Conservation (phyloP, 2,329 filamentous ascomycete genomes). For the Graphium sp. region DNA sequence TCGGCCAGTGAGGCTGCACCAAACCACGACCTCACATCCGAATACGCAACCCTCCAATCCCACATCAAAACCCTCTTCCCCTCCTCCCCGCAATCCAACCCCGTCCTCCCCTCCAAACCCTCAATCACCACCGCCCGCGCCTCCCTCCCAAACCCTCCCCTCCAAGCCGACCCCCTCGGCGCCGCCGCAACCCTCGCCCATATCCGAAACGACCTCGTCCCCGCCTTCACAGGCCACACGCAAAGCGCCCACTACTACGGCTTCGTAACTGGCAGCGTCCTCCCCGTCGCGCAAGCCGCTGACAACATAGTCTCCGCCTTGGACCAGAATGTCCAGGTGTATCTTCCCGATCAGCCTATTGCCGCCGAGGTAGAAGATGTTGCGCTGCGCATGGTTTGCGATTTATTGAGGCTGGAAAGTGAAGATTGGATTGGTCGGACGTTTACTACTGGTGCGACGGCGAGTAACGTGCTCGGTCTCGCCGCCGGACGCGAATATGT, state of each 20-base stretch:
- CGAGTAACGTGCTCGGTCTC: conserved; percentile 67
- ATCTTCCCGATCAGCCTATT: conserved; percentile 60
- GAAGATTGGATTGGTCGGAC: conserved; percentile 40
- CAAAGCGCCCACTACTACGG: conserved; percentile 62
- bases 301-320: conserved; percentile 69
- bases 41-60: too few relatives aligned
- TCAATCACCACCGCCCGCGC: conserved; percentile 3
- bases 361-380: conserved; percentile 61
- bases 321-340: conserved; percentile 75
- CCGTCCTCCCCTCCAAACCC: not conserved
- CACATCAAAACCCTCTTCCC: too few relatives aligned
- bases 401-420: conserved; percentile 44
- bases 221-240: conserved; percentile 49
- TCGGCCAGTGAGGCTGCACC: too few relatives aligned
- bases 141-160: too few relatives aligned
- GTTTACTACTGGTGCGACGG: conserved; percentile 49
- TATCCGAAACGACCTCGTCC: conserved; percentile 26
- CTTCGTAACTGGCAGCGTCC: conserved; percentile 71
- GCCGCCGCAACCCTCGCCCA: too few relatives aligned
- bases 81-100: too few relatives aligned
- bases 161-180: too few relatives aligned
- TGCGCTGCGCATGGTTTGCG: conserved; percentile 51
- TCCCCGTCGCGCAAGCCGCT: conserved; percentile 64
- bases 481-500: conserved; percentile 48
- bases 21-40: too few relatives aligned